Evolutionary conservation across 2,329 filamentous ascomycete genomes (phyloP).

Genomic region (Xenoacremonium recifei): DNA sequence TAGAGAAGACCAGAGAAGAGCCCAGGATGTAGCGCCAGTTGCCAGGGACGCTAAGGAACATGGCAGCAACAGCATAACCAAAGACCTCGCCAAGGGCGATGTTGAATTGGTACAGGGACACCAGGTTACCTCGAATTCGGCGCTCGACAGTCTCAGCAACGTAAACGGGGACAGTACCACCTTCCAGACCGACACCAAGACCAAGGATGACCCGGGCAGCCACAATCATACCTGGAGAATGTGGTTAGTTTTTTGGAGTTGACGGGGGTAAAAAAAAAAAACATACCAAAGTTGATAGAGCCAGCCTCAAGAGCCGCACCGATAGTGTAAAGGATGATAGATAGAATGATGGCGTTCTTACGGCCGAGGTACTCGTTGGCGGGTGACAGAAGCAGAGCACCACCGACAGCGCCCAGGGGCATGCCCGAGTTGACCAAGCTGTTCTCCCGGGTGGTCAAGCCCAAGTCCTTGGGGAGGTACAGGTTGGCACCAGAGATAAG

Average conservation of each 20-base stretch:
- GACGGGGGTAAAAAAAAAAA: no score
- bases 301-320: constrained; percentile 68
- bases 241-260: no score
- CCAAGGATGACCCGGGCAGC: constrained; percentile 67
- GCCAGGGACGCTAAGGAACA: constrained; percentile 67
- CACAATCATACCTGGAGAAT: constrained; percentile 59
- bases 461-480: constrained; percentile 59
- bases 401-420: constrained; percentile 71
- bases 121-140: constrained; percentile 66
- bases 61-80: constrained; percentile 70
- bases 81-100: constrained; percentile 73
- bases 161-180: constrained; percentile 72
- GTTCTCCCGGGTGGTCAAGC: constrained; percentile 54
- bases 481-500: constrained; percentile 71
- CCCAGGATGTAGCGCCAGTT: constrained; percentile 76
- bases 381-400: constrained; percentile 65
- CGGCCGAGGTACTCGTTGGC: constrained; percentile 67
- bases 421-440: constrained; percentile 69
- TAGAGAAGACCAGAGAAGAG: constrained; percentile 67
- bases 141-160: constrained; percentile 71
- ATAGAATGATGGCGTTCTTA: constrained; percentile 67
- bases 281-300: constrained; percentile 54
- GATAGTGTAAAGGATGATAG: constrained; percentile 67
- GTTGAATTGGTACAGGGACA: constrained; percentile 73
- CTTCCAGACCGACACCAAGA: constrained; percentile 69